A percentile compares a stretch with the other conserved stretches of the same genome.
These are phyloP conservation scores for Gossypium aridum DNA, from an alignment of 441 rosid genomes.

Conservation along the genomic window DNA sequence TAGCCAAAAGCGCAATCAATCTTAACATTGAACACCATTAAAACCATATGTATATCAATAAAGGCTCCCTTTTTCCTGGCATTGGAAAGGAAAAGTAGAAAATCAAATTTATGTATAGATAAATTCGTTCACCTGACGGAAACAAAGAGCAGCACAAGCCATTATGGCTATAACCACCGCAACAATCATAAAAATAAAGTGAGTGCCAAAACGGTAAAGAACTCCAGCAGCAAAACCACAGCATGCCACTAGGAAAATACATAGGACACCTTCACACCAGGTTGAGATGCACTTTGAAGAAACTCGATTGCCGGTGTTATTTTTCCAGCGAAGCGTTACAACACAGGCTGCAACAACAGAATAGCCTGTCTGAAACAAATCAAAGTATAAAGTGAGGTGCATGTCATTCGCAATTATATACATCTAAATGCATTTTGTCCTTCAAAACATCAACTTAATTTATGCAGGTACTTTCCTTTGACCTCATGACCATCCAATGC, in stretches of 20 bases:
- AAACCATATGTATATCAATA: too few relatives aligned
- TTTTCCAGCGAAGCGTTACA: conserved; percentile 75
- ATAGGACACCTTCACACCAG: conserved; percentile 73
- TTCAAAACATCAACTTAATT: neutral
- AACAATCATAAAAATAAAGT: conserved; percentile 39
- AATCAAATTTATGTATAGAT: neutral
- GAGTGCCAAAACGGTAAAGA: conserved; percentile 52
- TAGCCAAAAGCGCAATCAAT: conserved; percentile 1
- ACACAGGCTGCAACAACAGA: conserved; percentile 96
- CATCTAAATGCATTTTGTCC: neutral
- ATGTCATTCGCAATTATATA: neutral
- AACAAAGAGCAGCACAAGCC: conserved; percentile 52
- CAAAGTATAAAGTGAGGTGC: conserved; percentile 12
- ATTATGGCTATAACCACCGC: conserved; percentile 45
- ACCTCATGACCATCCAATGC: neutral
- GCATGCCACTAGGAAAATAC: conserved; percentile 61
- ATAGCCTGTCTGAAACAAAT: conserved; percentile 78
- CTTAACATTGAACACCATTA: neutral
- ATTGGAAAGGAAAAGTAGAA: neutral
- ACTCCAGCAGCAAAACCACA: conserved; percentile 76
- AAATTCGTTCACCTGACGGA: conserved; percentile 51
- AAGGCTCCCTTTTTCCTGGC: neutral
- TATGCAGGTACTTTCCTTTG: neutral
- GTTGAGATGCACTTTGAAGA: conserved; percentile 48
- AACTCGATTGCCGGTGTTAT: conserved; percentile 39